Percentiles rank a stretch among this genome's conserved stretches.
Evolutionary conservation across 208 protist species (phyloP).

Genomic region (Trypanosomatidae sp.): DNA sequence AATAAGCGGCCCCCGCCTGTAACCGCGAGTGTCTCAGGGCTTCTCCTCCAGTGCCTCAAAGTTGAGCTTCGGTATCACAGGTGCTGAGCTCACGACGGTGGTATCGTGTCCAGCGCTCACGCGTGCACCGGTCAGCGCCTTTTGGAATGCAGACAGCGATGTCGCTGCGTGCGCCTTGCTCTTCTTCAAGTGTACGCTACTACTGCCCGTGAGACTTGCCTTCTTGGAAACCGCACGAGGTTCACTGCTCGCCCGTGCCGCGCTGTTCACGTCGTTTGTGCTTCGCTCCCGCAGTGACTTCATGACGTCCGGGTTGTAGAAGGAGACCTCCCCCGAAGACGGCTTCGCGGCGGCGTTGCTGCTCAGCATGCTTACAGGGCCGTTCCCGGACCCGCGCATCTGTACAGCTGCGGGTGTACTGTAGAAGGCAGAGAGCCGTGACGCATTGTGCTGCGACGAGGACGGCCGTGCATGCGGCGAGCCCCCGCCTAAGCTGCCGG

Average conservation of each 20-base stretch:
- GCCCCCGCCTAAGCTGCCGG: conserved; percentile 1
- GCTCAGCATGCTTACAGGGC: conserved; percentile 1
- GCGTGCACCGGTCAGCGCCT: not conserved
- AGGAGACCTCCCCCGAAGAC: conserved; percentile 12
- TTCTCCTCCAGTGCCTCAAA: conserved; percentile 6
- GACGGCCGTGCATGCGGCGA: conserved; percentile 10
- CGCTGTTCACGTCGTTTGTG: conserved; percentile 38
- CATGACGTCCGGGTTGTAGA: conserved; percentile 48
- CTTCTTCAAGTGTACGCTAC: not conserved
- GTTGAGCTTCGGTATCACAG: conserved; percentile 11
- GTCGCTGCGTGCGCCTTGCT: not conserved
- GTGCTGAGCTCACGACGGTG: not conserved
- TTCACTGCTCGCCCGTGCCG: not conserved
- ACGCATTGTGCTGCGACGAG: conserved; percentile 9
- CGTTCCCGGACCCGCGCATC: conserved; percentile 8
- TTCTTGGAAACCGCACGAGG: not conserved
- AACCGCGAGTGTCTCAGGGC: not conserved
- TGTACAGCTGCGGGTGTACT: not conserved
- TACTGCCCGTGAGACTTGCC: not conserved
- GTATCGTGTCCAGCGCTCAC: not conserved
- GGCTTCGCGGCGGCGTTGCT: not conserved
- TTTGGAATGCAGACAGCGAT: not conserved
- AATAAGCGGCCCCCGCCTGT: not conserved
- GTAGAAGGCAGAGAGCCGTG: conserved; percentile 10
- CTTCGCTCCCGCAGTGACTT: conserved; percentile 46